Conservation (phyloP, 805 yeast species). For the Saccharomycopsis capsularis region DNA sequence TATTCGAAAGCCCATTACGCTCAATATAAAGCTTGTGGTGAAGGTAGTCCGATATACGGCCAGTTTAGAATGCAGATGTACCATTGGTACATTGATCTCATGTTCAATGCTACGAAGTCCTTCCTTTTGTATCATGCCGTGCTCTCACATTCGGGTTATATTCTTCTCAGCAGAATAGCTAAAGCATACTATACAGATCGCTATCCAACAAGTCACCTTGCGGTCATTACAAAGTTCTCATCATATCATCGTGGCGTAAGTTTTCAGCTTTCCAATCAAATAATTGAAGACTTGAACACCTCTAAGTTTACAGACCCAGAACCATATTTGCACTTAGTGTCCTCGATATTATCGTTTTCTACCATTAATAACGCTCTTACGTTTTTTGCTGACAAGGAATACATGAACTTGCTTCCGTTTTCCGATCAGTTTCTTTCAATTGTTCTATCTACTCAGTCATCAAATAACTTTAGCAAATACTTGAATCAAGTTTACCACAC, state of each 20-base stretch:
- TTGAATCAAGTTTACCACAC: not conserved
- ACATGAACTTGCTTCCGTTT: conserved; percentile 1
- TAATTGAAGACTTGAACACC: conserved; percentile 2
- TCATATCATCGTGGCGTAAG: not conserved
- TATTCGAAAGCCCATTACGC: not conserved
- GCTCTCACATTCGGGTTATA: conserved; percentile 7
- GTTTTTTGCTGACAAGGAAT: conserved; percentile 7
- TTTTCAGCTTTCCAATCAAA: conserved; percentile 2
- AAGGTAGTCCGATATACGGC: not conserved
- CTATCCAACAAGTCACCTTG: not conserved
- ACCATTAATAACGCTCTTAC: conserved; percentile 7
- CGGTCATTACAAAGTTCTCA: not conserved
- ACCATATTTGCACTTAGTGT: not conserved
- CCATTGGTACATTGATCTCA: conserved; percentile 5
- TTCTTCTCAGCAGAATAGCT: not conserved
- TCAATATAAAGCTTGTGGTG: conserved; percentile 3
- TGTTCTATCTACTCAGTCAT: not conserved
- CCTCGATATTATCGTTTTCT: not conserved
- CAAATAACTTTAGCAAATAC: not conserved
- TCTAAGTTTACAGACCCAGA: not conserved
- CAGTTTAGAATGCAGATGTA: conserved; percentile 1
- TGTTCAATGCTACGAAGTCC: not conserved
- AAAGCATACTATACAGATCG: not conserved
- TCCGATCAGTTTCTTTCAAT: conserved; percentile 4
- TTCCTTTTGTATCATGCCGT: conserved; percentile 4